Conservation (phyloP, 2,329 filamentous ascomycete species). For the Mariannaea elegans region DNA sequence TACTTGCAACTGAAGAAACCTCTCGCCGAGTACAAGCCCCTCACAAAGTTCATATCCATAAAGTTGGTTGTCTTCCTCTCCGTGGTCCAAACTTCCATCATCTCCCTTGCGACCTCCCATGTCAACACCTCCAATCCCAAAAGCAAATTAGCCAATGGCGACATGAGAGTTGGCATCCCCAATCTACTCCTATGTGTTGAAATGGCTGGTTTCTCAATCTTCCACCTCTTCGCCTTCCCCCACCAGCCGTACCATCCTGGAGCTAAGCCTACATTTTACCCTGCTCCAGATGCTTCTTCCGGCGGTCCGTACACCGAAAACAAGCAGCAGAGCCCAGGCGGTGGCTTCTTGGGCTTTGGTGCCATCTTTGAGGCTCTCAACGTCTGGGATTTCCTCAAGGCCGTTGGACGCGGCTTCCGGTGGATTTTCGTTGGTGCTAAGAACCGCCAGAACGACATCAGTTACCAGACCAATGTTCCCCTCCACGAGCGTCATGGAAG, state of each 20-base stretch:
- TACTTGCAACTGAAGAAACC: slow-evolving; percentile 79
- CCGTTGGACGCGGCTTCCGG: slow-evolving; percentile 76
- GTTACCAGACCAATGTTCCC: slow-evolving; percentile 46
- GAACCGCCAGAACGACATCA: slow-evolving; percentile 63
- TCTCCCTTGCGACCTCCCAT: slow-evolving; percentile 62
- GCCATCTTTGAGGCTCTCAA: slow-evolving; percentile 79
- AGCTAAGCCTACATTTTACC: slow-evolving; percentile 57
- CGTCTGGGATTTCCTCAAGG: slow-evolving; percentile 84
- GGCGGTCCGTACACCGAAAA: slow-evolving; percentile 54
- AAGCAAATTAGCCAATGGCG: slow-evolving; percentile 69
- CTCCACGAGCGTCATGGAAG: not conserved
- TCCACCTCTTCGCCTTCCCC: slow-evolving; percentile 86
- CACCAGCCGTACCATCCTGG: slow-evolving; percentile 73
- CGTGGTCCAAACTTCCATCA: slow-evolving; percentile 78
- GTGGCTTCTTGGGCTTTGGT: slow-evolving; percentile 70
- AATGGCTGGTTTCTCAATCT: slow-evolving; percentile 81
- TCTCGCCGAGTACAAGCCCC: slow-evolving; percentile 73
- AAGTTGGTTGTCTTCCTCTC: slow-evolving; percentile 92
- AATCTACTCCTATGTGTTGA: slow-evolving; percentile 81
- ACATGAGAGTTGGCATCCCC: slow-evolving; percentile 84
- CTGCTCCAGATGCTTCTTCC: slow-evolving; percentile 52
- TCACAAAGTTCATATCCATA: slow-evolving; percentile 85
- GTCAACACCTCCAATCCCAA: slow-evolving; percentile 71
- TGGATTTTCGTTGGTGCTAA: slow-evolving; percentile 87
- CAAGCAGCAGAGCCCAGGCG: slow-evolving; percentile 61